Evolutionary conservation across 805 yeast genomes (phyloP).

Genomic region (Saccharomycopsis sp.): DNA sequence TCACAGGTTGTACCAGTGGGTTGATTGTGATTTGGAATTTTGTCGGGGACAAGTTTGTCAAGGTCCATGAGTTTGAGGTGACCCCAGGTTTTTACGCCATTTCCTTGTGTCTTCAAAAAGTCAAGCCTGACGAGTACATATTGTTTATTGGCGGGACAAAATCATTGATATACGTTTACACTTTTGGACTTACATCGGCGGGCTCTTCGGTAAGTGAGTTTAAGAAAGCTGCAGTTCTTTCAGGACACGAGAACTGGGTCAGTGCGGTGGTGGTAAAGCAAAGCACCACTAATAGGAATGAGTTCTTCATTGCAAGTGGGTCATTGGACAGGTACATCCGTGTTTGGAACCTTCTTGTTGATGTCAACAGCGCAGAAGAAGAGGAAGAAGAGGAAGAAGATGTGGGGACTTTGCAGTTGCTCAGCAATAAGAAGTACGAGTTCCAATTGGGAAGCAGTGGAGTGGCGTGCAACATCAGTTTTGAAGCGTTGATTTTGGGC

Average conservation of each 20-base stretch:
- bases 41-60: constrained; percentile 21
- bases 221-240: constrained; percentile 42
- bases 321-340: constrained; percentile 90
- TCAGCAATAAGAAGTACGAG: constrained; percentile 67
- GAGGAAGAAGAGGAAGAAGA: constrained; percentile 39
- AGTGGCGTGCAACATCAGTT: constrained; percentile 48
- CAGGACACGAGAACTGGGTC: constrained; percentile 97
- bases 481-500: constrained; percentile 93
- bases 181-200: constrained; percentile 27
- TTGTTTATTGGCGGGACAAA: constrained; percentile 72
- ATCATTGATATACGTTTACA: constrained; percentile 42
- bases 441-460: constrained; percentile 32
- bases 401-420: constrained; percentile 37
- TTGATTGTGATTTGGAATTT: constrained; percentile 42
- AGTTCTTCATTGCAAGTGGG: constrained; percentile 72
- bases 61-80: constrained; percentile 24
- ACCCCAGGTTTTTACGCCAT: constrained; percentile 44
- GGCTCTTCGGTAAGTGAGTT: constrained; percentile 23
- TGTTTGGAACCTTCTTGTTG: constrained; percentile 67
- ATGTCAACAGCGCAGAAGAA: constrained; percentile 36
- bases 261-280: constrained; percentile 57
- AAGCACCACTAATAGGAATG: constrained; percentile 32
- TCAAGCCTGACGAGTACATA: constrained; percentile 30
- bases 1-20: constrained; percentile 62
- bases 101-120: constrained; percentile 19